Conservation (phyloP, 805 yeast genomes). For the Saccharomycopsis sp. region DNA sequence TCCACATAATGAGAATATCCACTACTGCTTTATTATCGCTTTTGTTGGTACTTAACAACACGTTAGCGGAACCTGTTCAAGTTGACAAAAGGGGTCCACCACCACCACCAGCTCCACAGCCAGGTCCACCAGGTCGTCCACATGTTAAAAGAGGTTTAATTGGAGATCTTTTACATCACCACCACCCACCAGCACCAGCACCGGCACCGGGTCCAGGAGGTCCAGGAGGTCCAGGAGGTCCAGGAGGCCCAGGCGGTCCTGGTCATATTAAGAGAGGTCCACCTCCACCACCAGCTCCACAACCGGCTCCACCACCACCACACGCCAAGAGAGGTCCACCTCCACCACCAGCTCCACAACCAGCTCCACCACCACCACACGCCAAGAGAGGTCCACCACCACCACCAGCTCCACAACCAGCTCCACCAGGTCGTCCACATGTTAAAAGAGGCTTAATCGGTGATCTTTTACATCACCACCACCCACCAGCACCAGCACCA, state of each 20-base stretch:
- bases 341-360: neutral
- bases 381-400: too few species aligned
- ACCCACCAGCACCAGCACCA: neutral
- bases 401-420: too few species aligned
- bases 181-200: too few species aligned
- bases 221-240: too few species aligned
- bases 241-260: neutral
- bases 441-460: neutral
- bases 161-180: neutral
- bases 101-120: neutral
- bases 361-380: neutral
- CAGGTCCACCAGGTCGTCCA: neutral
- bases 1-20: neutral
- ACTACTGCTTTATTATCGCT: neutral
- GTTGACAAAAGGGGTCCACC: neutral
- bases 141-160: neutral
- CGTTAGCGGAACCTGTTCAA: neutral
- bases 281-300: neutral
- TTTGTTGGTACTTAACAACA: neutral
- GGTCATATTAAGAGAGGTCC: neutral
- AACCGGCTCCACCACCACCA: neutral
- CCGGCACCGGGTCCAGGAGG: too few species aligned
- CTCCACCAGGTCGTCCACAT: neutral
- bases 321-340: neutral
- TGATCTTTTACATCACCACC: neutral